A percentile compares a stretch with the other conserved stretches of the same genome.
phyloP scores from a whole-genome alignment of 1,139 yeast genomes.

The Magnusiomyces suaveolens region DNA sequence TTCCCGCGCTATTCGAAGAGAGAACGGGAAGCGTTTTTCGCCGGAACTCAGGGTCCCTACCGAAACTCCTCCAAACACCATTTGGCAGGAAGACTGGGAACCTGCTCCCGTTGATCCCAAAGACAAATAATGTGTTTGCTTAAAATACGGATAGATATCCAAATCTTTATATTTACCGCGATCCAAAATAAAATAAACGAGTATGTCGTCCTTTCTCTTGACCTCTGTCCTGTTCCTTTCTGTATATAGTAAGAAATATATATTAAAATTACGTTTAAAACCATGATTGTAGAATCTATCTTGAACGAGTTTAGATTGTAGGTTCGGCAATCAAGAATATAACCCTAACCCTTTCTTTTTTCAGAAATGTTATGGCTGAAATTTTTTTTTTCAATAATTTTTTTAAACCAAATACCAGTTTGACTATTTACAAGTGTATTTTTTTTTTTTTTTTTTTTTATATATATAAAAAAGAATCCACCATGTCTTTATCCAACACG shows the following conservation, averaged over 20 bases:
- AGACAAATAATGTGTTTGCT: neutral
- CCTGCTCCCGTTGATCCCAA: slow-evolving; percentile 14
- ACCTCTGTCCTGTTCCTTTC: neutral
- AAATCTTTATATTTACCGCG: neutral
- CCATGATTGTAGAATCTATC: neutral
- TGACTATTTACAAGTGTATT: too few relatives aligned
- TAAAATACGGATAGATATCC: too few relatives aligned
- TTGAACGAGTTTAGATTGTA: neutral
- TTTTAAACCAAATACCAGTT: too few relatives aligned
- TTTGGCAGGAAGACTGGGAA: slow-evolving; percentile 68
- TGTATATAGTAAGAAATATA: neutral
- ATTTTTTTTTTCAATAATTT: too few relatives aligned
- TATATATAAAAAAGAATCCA: too few relatives aligned
- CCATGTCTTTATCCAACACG: neutral
- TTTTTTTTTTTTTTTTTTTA: too few relatives aligned
- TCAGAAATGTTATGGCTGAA: neutral
- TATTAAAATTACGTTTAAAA: too few relatives aligned
- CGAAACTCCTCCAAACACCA: slow-evolving; percentile 75
- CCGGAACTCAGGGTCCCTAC: slow-evolving; percentile 77
- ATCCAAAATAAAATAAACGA: neutral
- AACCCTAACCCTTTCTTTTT: neutral
- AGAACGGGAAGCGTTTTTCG: slow-evolving; percentile 37
- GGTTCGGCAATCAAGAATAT: neutral
- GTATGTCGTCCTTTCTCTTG: neutral
- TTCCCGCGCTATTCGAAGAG: slow-evolving; percentile 44